Conservation (phyloP, 148 eudicot species). For the Diospyros kaki region DNA sequence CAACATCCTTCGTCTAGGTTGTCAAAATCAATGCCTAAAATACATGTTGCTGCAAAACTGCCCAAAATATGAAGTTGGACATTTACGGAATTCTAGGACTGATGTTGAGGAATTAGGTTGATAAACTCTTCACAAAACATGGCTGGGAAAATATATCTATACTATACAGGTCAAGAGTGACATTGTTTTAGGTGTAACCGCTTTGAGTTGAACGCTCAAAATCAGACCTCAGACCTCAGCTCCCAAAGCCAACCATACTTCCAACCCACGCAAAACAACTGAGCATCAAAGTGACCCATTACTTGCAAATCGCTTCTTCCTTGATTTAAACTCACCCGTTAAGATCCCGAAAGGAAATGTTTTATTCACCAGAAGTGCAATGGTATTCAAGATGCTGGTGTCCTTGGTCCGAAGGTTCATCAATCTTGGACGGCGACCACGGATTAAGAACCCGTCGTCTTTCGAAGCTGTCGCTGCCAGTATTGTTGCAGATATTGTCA, state of each 20-base stretch:
- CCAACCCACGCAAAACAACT: constrained; percentile 32
- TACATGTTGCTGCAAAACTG: too few relatives aligned
- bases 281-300: constrained; percentile 12
- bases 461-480: not conserved
- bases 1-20: too few relatives aligned
- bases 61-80: too few relatives aligned
- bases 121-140: not conserved
- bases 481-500: not conserved
- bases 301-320: not conserved
- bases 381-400: constrained; percentile 25
- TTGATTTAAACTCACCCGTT: too few relatives aligned
- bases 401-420: constrained; percentile 32
- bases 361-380: not conserved
- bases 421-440: constrained; percentile 16
- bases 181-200: constrained; percentile 37
- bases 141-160: not conserved
- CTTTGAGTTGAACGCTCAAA: constrained; percentile 29
- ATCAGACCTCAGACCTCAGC: constrained; percentile 15
- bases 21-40: too few relatives aligned
- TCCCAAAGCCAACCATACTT: constrained; percentile 28
- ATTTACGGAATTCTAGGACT: not conserved
- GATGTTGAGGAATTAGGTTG: not conserved
- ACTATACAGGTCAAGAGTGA: constrained; percentile 17
- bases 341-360: not conserved
- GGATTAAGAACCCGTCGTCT: not conserved